phyloP scores from a whole-genome alignment of 768 basidiomycete genomes.

The Tricholoma flavovirens region DNA sequence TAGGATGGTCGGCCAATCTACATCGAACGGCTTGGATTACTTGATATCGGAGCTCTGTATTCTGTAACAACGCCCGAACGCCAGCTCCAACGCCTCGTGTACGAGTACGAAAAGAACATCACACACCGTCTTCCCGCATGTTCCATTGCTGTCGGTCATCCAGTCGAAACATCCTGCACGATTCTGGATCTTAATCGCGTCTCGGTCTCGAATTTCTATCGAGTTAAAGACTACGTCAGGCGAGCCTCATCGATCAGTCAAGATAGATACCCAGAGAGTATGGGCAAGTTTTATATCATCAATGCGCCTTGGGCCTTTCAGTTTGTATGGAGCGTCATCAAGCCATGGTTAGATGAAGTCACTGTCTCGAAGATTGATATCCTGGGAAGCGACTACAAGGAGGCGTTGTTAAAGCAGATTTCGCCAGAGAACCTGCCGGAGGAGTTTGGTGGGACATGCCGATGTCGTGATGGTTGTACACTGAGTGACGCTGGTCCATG shows the following conservation, averaged over 20 bases:
- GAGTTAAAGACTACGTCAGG: slow-evolving; percentile 88
- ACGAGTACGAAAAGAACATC: slow-evolving; percentile 90
- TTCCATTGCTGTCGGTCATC: slow-evolving; percentile 64
- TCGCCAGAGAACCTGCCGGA: slow-evolving; percentile 75
- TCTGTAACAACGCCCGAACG: slow-evolving; percentile 79
- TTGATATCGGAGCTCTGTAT: slow-evolving; percentile 84
- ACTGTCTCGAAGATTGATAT: slow-evolving; percentile 95
- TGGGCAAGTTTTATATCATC: slow-evolving; percentile 99
- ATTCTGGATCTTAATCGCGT: slow-evolving; percentile 85
- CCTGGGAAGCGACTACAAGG: slow-evolving; percentile 69
- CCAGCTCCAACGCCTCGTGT: slow-evolving; percentile 81
- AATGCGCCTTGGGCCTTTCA: slow-evolving; percentile 94
- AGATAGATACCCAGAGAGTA: slow-evolving; percentile 86
- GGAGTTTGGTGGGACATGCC: slow-evolving; percentile 80
- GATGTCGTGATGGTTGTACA: slow-evolving; percentile 76
- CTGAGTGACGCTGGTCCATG: slow-evolving; percentile 91
- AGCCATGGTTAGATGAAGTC: slow-evolving; percentile 91
- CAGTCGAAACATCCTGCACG: slow-evolving; percentile 96
- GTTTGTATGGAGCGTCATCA: slow-evolving; percentile 83
- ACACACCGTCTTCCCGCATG: slow-evolving; percentile 77
- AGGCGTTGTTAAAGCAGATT: slow-evolving; percentile 76
- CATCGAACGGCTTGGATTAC: slow-evolving; percentile 86
- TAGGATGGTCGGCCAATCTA: slow-evolving; percentile 95
- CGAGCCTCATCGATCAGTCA: slow-evolving; percentile 76
- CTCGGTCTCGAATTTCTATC: slow-evolving; percentile 72